Percentiles rank a stretch among this genome's conserved stretches.
These are phyloP conservation scores for Hortaea werneckii DNA, from an alignment of 2,329 filamentous ascomycete species.

Conservation along the genomic window DNA sequence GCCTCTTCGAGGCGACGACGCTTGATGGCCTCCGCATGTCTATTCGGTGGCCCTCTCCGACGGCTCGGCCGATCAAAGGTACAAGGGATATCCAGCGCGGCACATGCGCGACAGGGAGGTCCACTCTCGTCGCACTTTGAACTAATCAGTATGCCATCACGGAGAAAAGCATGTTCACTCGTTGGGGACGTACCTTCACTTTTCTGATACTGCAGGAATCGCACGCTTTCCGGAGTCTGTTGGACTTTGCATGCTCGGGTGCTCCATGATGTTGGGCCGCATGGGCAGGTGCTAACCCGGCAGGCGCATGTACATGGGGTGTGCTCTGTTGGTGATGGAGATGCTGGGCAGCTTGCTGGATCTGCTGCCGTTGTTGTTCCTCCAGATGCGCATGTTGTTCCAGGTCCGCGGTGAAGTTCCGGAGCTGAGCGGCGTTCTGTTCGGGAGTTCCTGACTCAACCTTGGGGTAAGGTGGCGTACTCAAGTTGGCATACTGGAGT, in stretches of 20 bases:
- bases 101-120: constrained; percentile 56
- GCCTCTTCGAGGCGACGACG: constrained; percentile 42
- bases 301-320: constrained; percentile 13
- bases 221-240: constrained; percentile 31
- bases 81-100: constrained; percentile 55
- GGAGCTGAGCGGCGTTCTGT: constrained; percentile 21
- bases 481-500: constrained; percentile 24
- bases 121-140: constrained; percentile 53
- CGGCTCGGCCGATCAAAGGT: constrained; percentile 55
- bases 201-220: constrained; percentile 31
- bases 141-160: constrained; percentile 4
- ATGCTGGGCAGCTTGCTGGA: constrained; percentile 19
- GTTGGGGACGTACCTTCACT: constrained; percentile 24
- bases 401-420: constrained; percentile 21
- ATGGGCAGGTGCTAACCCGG: background rate
- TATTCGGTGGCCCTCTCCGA: constrained; percentile 55
- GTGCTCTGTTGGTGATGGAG: constrained; percentile 17
- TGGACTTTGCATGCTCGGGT: constrained; percentile 20
- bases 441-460: constrained; percentile 19
- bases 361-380: constrained; percentile 22
- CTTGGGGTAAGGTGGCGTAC: constrained; percentile 26
- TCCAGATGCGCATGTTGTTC: constrained; percentile 20
- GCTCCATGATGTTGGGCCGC: background rate
- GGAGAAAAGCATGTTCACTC: background rate
- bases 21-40: constrained; percentile 58